phyloP scores from a whole-genome alignment of 768 basidiomycete genomes.

The Mycena chlorophos region DNA sequence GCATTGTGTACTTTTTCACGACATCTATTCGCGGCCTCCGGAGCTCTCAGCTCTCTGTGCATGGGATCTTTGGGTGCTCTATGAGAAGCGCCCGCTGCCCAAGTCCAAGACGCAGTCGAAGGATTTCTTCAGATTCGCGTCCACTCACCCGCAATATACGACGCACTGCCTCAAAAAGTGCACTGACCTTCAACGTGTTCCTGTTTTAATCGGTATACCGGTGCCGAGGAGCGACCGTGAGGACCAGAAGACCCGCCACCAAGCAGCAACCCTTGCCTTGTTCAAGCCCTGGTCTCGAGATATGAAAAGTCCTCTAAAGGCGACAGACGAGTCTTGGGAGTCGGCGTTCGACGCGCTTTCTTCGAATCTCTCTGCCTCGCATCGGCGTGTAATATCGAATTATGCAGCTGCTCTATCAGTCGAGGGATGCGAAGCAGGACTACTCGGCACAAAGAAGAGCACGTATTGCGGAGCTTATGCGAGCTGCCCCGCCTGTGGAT shows the following conservation, averaged over 20 bases:
- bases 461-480: conserved; percentile 1
- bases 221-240: neutral
- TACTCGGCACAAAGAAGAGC: conserved; percentile 1
- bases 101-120: conserved; percentile 4
- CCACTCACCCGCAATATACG: neutral
- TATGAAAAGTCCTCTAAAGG: conserved; percentile 2
- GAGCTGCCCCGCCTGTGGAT: neutral
- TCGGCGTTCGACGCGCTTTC: neutral
- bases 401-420: conserved; percentile 11
- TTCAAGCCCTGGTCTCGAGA: conserved; percentile 2
- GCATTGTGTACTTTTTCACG: conserved; percentile 8
- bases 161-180: neutral
- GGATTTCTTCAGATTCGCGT: neutral
- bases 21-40: conserved; percentile 9
- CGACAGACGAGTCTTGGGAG: neutral
- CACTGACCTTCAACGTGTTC: neutral
- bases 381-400: neutral
- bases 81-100: conserved; percentile 1
- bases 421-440: conserved; percentile 9
- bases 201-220: neutral
- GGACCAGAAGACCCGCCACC: neutral
- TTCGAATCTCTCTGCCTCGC: neutral
- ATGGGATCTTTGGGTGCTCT: conserved; percentile 13
- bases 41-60: conserved; percentile 4
- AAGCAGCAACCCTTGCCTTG: conserved; percentile 1